Evolutionary conservation across 2,329 filamentous ascomycete genomes (phyloP).

Genomic region (Fonsecaea nubica): DNA sequence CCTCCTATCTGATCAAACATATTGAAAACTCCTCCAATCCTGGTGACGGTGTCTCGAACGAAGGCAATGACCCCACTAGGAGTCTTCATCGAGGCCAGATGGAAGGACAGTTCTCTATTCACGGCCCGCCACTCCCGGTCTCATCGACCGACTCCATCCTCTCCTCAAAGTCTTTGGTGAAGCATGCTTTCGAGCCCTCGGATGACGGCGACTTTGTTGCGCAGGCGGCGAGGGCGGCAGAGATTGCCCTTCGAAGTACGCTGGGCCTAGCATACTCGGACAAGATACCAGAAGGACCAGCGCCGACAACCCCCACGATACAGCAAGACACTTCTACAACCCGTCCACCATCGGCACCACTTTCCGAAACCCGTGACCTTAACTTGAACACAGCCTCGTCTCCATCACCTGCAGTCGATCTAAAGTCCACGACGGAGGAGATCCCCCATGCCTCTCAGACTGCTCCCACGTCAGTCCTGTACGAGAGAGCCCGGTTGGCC

Average conservation of each 20-base stretch:
- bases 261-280: constrained; percentile 34
- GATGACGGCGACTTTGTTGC: constrained; percentile 54
- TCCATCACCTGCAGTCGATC: constrained; percentile 9
- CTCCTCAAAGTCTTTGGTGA: constrained; percentile 1
- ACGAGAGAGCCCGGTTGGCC: constrained; percentile 63
- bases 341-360: constrained; percentile 8
- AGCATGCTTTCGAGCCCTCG: constrained; percentile 9
- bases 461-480: constrained; percentile 62
- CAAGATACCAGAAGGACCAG: constrained; percentile 36
- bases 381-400: constrained; percentile 5
- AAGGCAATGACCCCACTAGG: constrained; percentile 19
- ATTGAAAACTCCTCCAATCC: constrained; percentile 24
- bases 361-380: constrained; percentile 22
- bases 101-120: constrained; percentile 32
- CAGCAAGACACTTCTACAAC: constrained; percentile 20
- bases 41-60: constrained; percentile 5
- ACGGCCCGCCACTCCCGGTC: constrained; percentile 37
- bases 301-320: constrained; percentile 32
- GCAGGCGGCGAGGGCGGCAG: constrained; percentile 55
- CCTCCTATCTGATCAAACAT: constrained; percentile 63
- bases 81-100: constrained; percentile 27
- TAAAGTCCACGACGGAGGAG: constrained; percentile 9
- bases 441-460: constrained; percentile 53
- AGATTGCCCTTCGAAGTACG: constrained; percentile 56
- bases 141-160: constrained; percentile 27